These are phyloP conservation scores for Phytophthora tentaculata DNA, from an alignment of 352 stramenopile species.

Conservation along the genomic window DNA sequence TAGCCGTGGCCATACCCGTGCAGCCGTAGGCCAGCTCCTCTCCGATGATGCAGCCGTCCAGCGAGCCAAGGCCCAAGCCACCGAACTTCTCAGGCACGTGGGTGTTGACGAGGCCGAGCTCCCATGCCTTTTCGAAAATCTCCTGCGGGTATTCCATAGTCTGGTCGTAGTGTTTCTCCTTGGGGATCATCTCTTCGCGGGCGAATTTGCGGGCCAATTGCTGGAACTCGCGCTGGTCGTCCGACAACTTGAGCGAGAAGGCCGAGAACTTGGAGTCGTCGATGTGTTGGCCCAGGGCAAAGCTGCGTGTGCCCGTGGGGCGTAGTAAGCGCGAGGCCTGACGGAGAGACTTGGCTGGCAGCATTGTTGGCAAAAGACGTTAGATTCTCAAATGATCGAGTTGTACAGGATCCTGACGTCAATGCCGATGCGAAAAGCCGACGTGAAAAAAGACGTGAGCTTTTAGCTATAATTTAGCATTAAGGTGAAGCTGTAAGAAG, in stretches of 20 bases:
- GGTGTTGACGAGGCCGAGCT: constrained; percentile 89
- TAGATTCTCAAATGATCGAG: constrained; percentile 23
- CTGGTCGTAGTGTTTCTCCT: constrained; percentile 83
- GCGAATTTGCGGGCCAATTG: constrained; percentile 88
- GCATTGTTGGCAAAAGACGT: constrained; percentile 5
- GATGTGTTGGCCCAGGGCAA: constrained; percentile 50
- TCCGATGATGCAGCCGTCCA: constrained; percentile 88
- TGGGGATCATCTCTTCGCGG: constrained; percentile 90
- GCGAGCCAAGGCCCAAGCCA: constrained; percentile 75
- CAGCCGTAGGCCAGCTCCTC: constrained; percentile 93
- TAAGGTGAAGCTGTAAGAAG: too few species aligned
- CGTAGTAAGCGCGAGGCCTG: constrained; percentile 20
- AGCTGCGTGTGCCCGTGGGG: constrained; percentile 33
- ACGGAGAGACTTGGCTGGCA: constrained; percentile 26
- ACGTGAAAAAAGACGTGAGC: constrained; percentile 11
- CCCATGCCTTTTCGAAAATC: constrained; percentile 90
- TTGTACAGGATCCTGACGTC: constrained; percentile 4
- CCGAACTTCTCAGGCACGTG: constrained; percentile 89
- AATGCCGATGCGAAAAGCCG: neutral
- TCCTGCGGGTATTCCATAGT: constrained; percentile 89
- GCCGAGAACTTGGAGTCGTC: constrained; percentile 56
- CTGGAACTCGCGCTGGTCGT: constrained; percentile 90
- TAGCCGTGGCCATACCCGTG: constrained; percentile 92
- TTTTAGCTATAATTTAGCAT: too few species aligned
- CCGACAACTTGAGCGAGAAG: constrained; percentile 86